Conservation (phyloP, 2,329 filamentous ascomycete genomes). For the Fusarium algeriense region DNA sequence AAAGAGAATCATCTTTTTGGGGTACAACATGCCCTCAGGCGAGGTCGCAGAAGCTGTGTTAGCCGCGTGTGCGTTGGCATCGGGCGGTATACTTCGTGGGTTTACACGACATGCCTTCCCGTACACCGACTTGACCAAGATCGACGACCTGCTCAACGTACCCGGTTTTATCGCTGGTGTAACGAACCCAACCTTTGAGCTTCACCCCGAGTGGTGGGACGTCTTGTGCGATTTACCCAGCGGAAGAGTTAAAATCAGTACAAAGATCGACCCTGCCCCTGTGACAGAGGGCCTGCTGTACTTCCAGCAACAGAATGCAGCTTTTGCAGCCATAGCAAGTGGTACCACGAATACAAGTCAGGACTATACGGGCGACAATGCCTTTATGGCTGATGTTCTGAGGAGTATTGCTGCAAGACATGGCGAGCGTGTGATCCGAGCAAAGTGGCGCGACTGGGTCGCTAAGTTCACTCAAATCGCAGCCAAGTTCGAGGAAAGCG, state of each 20-base stretch:
- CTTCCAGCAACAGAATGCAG: conserved; percentile 84
- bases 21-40: conserved; percentile 93
- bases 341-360: conserved; percentile 57
- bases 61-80: conserved; percentile 93
- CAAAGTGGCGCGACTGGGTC: conserved; percentile 96
- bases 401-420: conserved; percentile 86
- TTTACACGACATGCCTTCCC: conserved; percentile 98
- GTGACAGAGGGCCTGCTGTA: conserved; percentile 87
- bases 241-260: conserved; percentile 94
- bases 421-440: conserved; percentile 88
- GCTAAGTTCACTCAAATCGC: conserved; percentile 92
- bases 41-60: conserved; percentile 98
- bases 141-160: conserved; percentile 94
- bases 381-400: conserved; percentile 89
- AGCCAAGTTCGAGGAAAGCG: conserved; percentile 93
- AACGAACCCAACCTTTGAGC: conserved; percentile 95
- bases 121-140: conserved; percentile 97
- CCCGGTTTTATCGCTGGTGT: conserved; percentile 98
- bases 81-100: conserved; percentile 89
- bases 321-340: conserved; percentile 63
- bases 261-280: conserved; percentile 82
- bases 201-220: conserved; percentile 99
- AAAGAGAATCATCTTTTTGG: conserved; percentile 95
- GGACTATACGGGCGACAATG: conserved; percentile 86
- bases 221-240: conserved; percentile 92